phyloP scores from a whole-genome alignment of 495 filamentous ascomycete genomes.

The Penicillium silybi region DNA sequence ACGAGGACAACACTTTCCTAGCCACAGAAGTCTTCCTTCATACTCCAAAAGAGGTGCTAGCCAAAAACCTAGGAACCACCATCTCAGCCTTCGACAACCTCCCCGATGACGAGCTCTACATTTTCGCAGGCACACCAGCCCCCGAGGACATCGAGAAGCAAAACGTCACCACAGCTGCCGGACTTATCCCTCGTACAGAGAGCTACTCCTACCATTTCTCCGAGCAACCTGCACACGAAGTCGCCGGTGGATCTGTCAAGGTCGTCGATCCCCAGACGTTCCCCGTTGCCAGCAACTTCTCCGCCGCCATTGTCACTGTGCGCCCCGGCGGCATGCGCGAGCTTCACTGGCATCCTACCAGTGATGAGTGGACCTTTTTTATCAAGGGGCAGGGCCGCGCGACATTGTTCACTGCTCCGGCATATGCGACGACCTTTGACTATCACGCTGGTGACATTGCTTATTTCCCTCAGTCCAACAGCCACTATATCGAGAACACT shows the following conservation, averaged over 20 bases:
- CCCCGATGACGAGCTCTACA: slow-evolving; percentile 59
- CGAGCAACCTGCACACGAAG: slow-evolving; percentile 53
- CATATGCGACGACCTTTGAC: slow-evolving; percentile 65
- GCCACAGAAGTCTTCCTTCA: slow-evolving; percentile 60
- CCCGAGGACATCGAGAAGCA: slow-evolving; percentile 58
- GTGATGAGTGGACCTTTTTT: slow-evolving; percentile 78
- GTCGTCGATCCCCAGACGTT: slow-evolving; percentile 62
- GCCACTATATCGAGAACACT: slow-evolving; percentile 73
- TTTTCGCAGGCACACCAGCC: slow-evolving; percentile 63
- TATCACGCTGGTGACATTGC: slow-evolving; percentile 70
- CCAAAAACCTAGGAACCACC: slow-evolving; percentile 58
- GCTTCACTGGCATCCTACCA: slow-evolving; percentile 74
- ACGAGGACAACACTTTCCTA: slow-evolving; percentile 66
- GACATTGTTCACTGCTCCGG: slow-evolving; percentile 59
- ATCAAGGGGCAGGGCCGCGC: slow-evolving; percentile 62
- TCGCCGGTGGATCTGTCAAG: slow-evolving; percentile 63
- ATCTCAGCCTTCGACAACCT: slow-evolving; percentile 54
- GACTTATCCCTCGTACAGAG: slow-evolving; percentile 45
- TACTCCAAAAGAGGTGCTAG: slow-evolving; percentile 57
- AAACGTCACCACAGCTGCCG: slow-evolving; percentile 57
- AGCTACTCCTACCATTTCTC: slow-evolving; percentile 68
- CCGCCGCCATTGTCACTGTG: slow-evolving; percentile 61
- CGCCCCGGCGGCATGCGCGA: slow-evolving; percentile 71
- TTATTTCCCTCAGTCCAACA: slow-evolving; percentile 60
- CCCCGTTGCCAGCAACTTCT: slow-evolving; percentile 57